Evolutionary conservation across 306 rosid genomes (phyloP), one percentile per base, ranked within the genome.

Genomic region (Chamaecrista fasciculata): DNA sequence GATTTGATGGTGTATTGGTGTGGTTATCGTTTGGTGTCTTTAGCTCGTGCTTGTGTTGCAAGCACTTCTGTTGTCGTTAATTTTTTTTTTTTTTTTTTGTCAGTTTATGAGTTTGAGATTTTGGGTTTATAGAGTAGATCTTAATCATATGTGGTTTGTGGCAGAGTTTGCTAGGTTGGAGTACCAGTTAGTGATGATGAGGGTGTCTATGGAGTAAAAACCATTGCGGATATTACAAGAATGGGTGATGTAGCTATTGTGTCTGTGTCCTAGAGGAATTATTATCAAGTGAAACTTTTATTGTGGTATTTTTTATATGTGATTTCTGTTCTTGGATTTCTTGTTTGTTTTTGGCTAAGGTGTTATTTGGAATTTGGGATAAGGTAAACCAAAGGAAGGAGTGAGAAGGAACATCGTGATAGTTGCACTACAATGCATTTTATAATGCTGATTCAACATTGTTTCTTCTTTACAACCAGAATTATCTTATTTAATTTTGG

Each of bases 111-210:
- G 70, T 69, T 74, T 57, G 63, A 60, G 19, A 60, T 16, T 36
- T 34, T 46, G 18, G 53, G 81, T 56, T 28, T 43, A 23, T 50
- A 66, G 66, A 43, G 71, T 73, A 53, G 82, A 77, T 82, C 80
- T 60, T 76, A 42, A 57, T 59, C 37, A 11, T 46, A 8, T n/a
- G 15, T 73, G 47, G 19, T 66, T 61, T 63, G 62, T 57, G n/a
- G 57, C 26, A 0, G 66, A 56, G 57, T 63, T 80, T 39, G 67
- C 62, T 40, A 23, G 56, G 58, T 73, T 67, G 53, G 74, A 61
- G 40, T 75, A 7, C 48, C 8, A 15, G 69, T 43, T 43, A 72
- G 61, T 15, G 8, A 67, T 37, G 29, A 21, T 52, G 61, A 42
- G 34, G 34, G 40, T 21, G 26, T 69, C 61, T 71, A 52, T 57